Evolutionary conservation across 176 grass and related monocot species (phyloP).

Genomic region (Triticum monococcum): DNA sequence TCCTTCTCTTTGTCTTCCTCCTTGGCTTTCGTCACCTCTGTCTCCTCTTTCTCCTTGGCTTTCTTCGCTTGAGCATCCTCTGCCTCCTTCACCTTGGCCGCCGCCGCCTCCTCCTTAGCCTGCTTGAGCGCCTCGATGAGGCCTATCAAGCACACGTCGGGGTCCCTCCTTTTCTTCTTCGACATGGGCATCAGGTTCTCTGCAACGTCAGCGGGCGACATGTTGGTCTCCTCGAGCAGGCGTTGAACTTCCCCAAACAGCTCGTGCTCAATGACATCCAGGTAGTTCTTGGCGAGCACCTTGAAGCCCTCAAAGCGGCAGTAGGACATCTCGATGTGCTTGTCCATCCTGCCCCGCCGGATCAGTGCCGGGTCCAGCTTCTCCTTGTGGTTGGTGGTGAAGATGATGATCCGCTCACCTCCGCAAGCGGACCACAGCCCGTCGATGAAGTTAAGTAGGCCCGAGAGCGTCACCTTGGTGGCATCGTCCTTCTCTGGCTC

Average conservation of each 20-base stretch:
- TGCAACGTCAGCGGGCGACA: conserved; percentile 52
- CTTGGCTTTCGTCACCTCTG: no score
- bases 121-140: no score
- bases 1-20: no score
- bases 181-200: conserved; percentile 39
- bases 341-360: conserved; percentile 73
- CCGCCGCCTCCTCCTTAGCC: no score
- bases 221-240: conserved; percentile 43
- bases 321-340: conserved; percentile 78
- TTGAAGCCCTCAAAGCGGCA: conserved; percentile 59
- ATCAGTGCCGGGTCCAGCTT: conserved; percentile 62
- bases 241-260: conserved; percentile 13
- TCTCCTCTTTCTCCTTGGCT: no score
- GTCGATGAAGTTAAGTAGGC: conserved; percentile 75
- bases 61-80: no score
- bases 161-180: no score
- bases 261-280: conserved; percentile 12
- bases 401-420: conserved; percentile 44
- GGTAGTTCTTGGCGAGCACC: conserved; percentile 63
- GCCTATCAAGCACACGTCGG: no score
- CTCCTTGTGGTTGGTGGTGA: conserved; percentile 10
- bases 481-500: no score
- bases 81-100: no score
- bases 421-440: conserved; percentile 68
- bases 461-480: conserved; percentile 44